Base-by-base conservation (phyloP, 2,329 filamentous ascomycete species). In the Cordyceps cicadae region DNA sequence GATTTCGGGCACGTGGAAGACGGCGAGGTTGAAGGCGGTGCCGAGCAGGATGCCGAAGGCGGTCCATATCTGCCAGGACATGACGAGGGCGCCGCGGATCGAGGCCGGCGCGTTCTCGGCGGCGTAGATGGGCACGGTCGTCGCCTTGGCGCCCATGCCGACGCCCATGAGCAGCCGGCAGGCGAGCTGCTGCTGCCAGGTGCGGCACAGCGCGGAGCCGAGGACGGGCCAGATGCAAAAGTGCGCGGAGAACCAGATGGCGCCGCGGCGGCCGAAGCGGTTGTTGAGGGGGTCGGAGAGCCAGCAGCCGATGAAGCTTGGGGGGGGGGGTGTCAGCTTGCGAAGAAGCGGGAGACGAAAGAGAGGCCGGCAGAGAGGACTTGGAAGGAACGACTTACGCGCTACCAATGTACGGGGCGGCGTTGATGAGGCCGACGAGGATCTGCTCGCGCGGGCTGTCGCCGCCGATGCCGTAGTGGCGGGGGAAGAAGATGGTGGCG, bases 31-130 rank as follows among this genome's bases (percentile, higher is more conserved):
- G 26, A 61, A 61, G 37, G 59, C 59, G 26, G 59, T 87, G 34
- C 86, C 86, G 15, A 85, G 72, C 66, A 85, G 79, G 64, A 86
- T 85, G 53, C 83, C 83, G 66, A 86, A 83, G 1, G 81, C 80
- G 3, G 80, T 85, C 83, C 85, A 88, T 72, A 88, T 76, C 73
- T 92, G 75, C 89, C 89, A 93, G 63, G 86, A 86, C 89, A 93
- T 93, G 64, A 92, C 89, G 21, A 94, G 77, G 7, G 87, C 88
- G 64, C 88, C 88, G 69, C 88, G 83, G 60, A 91, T 87, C 2
- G 78, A 71, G 1, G 88, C 85, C 0, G 88, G 88, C 0, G 86
- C 82, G 61, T 85, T 89, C 71, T 92, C 89, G 3, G 89, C 88
- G 0, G 87, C 86, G 67, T 89, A 92, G 29, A 92, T 86, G 0